A percentile compares a stretch with the other conserved stretches of the same genome.
Conservation (phyloP, 2,329 filamentous ascomycete species). For the Trichoderma endophyticum region DNA sequence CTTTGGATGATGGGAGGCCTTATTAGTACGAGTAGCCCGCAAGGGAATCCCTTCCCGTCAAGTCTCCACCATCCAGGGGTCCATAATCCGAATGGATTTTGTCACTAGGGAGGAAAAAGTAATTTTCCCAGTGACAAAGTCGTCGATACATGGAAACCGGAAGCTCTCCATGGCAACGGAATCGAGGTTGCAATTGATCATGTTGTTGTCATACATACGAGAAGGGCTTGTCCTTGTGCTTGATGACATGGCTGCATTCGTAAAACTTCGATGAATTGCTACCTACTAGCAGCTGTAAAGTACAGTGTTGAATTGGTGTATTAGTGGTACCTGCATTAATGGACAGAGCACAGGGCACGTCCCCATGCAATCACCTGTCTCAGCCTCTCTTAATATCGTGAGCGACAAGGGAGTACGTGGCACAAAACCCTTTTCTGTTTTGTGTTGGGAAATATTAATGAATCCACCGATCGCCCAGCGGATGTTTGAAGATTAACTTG, state of each 20-base stretch:
- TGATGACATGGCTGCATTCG: neutral
- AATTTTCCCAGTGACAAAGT: neutral
- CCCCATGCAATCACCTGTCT: slow-evolving; percentile 12
- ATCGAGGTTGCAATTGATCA: neutral
- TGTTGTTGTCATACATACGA: neutral
- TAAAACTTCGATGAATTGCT: neutral
- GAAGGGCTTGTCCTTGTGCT: neutral
- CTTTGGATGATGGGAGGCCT: slow-evolving; percentile 8
- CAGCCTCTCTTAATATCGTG: slow-evolving; percentile 13
- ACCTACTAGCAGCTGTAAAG: neutral
- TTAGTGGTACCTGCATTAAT: neutral
- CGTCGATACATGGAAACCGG: neutral
- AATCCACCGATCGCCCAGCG: slow-evolving; percentile 13
- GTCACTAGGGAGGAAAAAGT: neutral
- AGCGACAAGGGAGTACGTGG: slow-evolving; percentile 13
- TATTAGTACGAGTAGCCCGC: neutral
- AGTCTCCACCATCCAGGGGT: neutral
- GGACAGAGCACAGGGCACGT: neutral
- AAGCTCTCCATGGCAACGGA: neutral
- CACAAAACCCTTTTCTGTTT: neutral
- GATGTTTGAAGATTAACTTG: slow-evolving; percentile 9
- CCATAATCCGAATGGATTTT: neutral
- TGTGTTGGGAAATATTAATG: slow-evolving; percentile 9
- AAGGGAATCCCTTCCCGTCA: neutral
- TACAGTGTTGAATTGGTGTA: neutral